These are phyloP conservation scores for Stenogyne calaminthoides DNA, from an alignment of 305 asterid species.

Conservation along the genomic window DNA sequence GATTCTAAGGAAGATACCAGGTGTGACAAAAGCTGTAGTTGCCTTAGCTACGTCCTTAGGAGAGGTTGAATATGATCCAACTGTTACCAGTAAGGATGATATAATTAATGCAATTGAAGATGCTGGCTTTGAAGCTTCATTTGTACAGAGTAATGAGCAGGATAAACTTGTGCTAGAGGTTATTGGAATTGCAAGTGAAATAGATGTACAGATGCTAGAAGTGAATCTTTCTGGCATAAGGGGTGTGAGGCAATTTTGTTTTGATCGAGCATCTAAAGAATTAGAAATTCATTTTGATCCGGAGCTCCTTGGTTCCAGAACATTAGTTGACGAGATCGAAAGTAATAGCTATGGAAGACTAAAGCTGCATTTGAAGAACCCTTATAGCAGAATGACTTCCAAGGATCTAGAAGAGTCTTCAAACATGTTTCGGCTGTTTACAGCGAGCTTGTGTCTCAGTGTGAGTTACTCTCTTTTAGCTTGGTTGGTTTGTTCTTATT, in stretches of 20 bases:
- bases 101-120: constrained; percentile 83
- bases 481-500: constrained; percentile 20
- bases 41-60: constrained; percentile 94
- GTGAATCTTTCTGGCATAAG: constrained; percentile 62
- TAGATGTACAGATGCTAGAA: constrained; percentile 75
- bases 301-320: constrained; percentile 87
- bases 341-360: constrained; percentile 69
- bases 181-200: constrained; percentile 65
- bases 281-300: constrained; percentile 89
- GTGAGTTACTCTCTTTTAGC: constrained; percentile 56
- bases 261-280: constrained; percentile 56
- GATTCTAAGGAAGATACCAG: constrained; percentile 72
- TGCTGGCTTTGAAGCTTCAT: constrained; percentile 98
- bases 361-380: constrained; percentile 77
- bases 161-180: constrained; percentile 81
- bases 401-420: constrained; percentile 88
- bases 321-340: constrained; percentile 75
- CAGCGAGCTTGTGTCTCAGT: constrained; percentile 83
- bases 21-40: constrained; percentile 86
- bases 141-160: constrained; percentile 91
- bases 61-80: constrained; percentile 89
- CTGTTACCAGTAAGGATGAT: constrained; percentile 70
- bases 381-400: constrained; percentile 84
- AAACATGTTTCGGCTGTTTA: constrained; percentile 83
- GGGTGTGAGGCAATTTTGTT: constrained; percentile 76